These are phyloP conservation scores for Aspergillus glaucus DNA, from an alignment of 2,329 filamentous ascomycete genomes.

Conservation along the genomic window DNA sequence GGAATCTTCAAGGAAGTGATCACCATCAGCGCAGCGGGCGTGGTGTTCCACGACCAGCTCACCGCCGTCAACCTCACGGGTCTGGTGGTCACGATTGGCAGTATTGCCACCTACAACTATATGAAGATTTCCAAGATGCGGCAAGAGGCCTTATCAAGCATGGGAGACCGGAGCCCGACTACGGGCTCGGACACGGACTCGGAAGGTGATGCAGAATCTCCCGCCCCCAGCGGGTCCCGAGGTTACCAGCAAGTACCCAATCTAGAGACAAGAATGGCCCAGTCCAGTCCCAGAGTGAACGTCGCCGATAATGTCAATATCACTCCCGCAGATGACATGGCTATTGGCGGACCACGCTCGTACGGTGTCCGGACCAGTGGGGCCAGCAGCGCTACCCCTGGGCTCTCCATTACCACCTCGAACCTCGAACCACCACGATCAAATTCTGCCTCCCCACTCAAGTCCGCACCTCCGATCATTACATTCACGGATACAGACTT, in stretches of 20 bases:
- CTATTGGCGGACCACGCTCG: conserved; percentile 18
- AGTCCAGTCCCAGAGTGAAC: conserved; percentile 9
- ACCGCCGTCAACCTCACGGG: conserved; percentile 83
- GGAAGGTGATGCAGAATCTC: conserved; percentile 19
- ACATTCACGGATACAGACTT: conserved; percentile 22
- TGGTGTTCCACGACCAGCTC: conserved; percentile 82
- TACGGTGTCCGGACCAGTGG: conserved; percentile 29
- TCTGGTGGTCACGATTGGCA: conserved; percentile 77
- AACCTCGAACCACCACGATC: conserved; percentile 20
- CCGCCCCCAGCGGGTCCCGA: conserved; percentile 15
- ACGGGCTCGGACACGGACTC: conserved; percentile 23
- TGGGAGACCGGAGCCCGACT: conserved; percentile 20
- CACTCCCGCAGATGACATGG: conserved; percentile 17
- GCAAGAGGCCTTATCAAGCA: conserved; percentile 56
- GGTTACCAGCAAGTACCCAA: conserved; percentile 22
- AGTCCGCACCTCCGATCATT: conserved; percentile 26
- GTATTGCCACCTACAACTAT: conserved; percentile 87
- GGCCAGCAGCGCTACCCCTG: conserved; percentile 18
- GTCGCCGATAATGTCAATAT: conserved; percentile 21
- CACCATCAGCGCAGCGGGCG: conserved; percentile 80
- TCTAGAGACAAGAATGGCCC: conserved; percentile 17
- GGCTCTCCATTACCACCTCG: conserved; percentile 24
- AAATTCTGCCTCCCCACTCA: conserved; percentile 18
- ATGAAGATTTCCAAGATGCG: conserved; percentile 91
- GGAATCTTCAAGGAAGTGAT: conserved; percentile 99